Evolutionary conservation across 108 stramenopile genomes (phyloP).

Genomic region (Cyclostephanos tholiformis): DNA sequence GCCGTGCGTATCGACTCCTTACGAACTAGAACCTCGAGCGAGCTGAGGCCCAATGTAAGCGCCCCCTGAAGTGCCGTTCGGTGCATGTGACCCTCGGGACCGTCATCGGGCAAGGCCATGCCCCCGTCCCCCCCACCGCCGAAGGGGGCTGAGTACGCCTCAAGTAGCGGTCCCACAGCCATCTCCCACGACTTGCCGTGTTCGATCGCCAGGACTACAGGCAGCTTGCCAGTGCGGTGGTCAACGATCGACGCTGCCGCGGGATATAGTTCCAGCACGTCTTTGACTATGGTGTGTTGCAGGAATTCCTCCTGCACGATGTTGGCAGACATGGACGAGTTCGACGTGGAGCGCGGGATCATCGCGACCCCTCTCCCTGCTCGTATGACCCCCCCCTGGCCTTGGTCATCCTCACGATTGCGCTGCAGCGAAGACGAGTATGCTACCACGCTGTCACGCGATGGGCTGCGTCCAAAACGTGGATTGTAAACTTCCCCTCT

Average conservation of each 20-base stretch:
- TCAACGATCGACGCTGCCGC: constrained; percentile 45
- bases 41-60: constrained; percentile 27
- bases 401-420: neutral
- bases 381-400: neutral
- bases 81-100: constrained; percentile 22
- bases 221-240: constrained; percentile 45
- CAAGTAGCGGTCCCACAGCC: constrained; percentile 44
- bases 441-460: constrained; percentile 27
- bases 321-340: constrained; percentile 16
- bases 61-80: constrained; percentile 37
- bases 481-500: constrained; percentile 62
- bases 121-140: constrained; percentile 50
- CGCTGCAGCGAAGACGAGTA: constrained; percentile 20
- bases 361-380: neutral
- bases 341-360: constrained; percentile 8
- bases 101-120: constrained; percentile 46
- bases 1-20: constrained; percentile 42
- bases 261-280: constrained; percentile 44
- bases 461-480: constrained; percentile 48
- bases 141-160: constrained; percentile 46
- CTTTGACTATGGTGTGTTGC: constrained; percentile 45
- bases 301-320: constrained; percentile 27
- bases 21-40: constrained; percentile 24
- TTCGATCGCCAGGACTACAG: constrained; percentile 55
- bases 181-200: constrained; percentile 56